Percentiles rank a stretch among this genome's conserved stretches.
These are phyloP conservation scores for Adenanthera pavonina DNA, from an alignment of 306 rosid genomes.

Conservation along the genomic window DNA sequence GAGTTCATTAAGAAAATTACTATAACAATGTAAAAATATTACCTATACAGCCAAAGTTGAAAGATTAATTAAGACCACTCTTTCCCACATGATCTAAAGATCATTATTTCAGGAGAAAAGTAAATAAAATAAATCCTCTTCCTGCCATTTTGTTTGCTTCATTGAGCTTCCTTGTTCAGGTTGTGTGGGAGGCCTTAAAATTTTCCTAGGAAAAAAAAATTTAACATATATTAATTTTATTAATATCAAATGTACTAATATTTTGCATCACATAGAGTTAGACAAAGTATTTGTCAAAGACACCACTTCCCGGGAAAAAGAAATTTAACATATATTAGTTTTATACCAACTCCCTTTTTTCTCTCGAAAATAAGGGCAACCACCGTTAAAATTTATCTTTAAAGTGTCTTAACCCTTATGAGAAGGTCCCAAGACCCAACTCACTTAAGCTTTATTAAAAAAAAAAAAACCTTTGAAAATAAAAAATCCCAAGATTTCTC, in stretches of 20 bases:
- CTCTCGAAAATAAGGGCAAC: not conserved
- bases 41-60: too few species aligned
- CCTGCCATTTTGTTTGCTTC: not conserved
- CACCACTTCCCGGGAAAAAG: not conserved
- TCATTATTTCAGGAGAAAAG: not conserved
- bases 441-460: too few species aligned
- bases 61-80: not conserved
- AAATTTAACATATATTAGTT: too few species aligned
- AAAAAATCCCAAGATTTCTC: constrained; percentile 92
- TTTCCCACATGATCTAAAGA: not conserved
- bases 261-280: not conserved
- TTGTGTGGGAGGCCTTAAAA: not conserved
- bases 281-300: constrained; percentile 18
- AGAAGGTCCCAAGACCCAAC: too few species aligned
- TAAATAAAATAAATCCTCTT: too few species aligned
- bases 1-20: too few species aligned
- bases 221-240: not conserved
- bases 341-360: too few species aligned
- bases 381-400: constrained; percentile 36
- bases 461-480: constrained; percentile 63
- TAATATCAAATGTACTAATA: constrained; percentile 3
- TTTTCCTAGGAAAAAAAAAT: not conserved
- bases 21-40: too few species aligned
- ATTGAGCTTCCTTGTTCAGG: not conserved
- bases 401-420: too few species aligned